Percentiles rank a stretch among this genome's conserved stretches.
Evolutionary conservation across 2,329 filamentous ascomycete species (phyloP).

Genomic region (Pseudovirgaria hyperparasitica): DNA sequence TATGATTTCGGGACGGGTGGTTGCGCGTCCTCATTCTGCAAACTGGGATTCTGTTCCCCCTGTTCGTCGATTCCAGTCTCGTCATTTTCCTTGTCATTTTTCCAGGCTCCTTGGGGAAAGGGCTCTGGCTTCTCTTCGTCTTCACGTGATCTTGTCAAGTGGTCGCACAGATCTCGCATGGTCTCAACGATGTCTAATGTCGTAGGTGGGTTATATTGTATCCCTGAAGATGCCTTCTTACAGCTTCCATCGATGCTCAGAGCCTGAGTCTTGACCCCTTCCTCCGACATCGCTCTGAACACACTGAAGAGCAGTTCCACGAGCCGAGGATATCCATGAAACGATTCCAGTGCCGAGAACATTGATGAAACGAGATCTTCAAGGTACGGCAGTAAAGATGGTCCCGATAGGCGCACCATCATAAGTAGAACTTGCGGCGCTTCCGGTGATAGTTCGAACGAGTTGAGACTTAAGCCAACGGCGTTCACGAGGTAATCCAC

Average conservation of each 20-base stretch:
- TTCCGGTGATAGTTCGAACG: constrained; percentile 82
- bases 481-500: constrained; percentile 96
- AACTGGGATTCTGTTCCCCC: constrained; percentile 20
- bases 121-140: constrained; percentile 14
- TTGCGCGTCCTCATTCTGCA: constrained; percentile 15
- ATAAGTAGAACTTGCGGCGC: constrained; percentile 83
- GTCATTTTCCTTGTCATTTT: constrained; percentile 8
- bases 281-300: constrained; percentile 68
- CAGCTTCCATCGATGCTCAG: constrained; percentile 23
- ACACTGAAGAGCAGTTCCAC: constrained; percentile 79
- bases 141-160: constrained; percentile 12
- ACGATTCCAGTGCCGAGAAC: constrained; percentile 86
- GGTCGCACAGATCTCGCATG: constrained; percentile 22
- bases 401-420: constrained; percentile 84
- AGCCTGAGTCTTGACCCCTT: constrained; percentile 52
- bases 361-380: constrained; percentile 87
- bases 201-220: constrained; percentile 4
- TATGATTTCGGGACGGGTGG: constrained; percentile 66
- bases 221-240: constrained; percentile 5
- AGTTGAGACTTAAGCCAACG: constrained; percentile 76
- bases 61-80: constrained; percentile 18
- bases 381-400: constrained; percentile 69
- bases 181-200: constrained; percentile 14
- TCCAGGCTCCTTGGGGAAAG: constrained; percentile 22
- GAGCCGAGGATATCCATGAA: constrained; percentile 79